A percentile compares a stretch with the other conserved stretches of the same genome.
These are phyloP conservation scores for Cladorrhinum samala DNA, from an alignment of 495 filamentous ascomycete species.

Conservation along the genomic window DNA sequence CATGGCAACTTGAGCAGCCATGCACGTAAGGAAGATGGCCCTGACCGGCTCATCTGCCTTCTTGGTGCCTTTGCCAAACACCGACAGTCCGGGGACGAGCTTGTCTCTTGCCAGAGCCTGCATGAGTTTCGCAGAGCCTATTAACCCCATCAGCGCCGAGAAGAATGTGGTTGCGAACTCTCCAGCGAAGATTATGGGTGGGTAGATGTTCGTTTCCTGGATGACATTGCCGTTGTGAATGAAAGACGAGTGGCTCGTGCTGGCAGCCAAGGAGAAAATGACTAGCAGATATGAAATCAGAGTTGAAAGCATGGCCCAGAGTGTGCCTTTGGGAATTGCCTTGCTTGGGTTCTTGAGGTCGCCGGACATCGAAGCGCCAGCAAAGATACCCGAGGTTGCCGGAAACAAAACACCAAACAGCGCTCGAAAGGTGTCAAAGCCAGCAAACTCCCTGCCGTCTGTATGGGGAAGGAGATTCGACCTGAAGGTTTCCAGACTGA, in stretches of 20 bases:
- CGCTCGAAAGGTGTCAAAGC: slow-evolving; percentile 70
- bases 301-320: slow-evolving; percentile 69
- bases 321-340: slow-evolving; percentile 74
- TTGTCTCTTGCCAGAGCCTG: slow-evolving; percentile 79
- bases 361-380: slow-evolving; percentile 86
- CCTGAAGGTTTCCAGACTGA: slow-evolving; percentile 60
- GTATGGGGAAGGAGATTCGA: slow-evolving; percentile 62
- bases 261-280: slow-evolving; percentile 74
- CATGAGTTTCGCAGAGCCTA: slow-evolving; percentile 80
- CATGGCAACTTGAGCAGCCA: slow-evolving; percentile 73
- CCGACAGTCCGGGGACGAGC: slow-evolving; percentile 65
- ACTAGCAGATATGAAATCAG: slow-evolving; percentile 71
- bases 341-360: slow-evolving; percentile 79
- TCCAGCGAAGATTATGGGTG: slow-evolving; percentile 66
- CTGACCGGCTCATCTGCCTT: slow-evolving; percentile 68
- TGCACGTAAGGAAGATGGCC: slow-evolving; percentile 71
- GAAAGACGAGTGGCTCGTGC: slow-evolving; percentile 67
- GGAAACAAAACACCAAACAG: slow-evolving; percentile 85
- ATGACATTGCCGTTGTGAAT: slow-evolving; percentile 73
- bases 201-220: slow-evolving; percentile 68
- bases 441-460: slow-evolving; percentile 37
- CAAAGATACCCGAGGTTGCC: slow-evolving; percentile 63
- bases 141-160: slow-evolving; percentile 80
- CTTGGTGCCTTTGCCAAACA: slow-evolving; percentile 72
- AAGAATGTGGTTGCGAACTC: slow-evolving; percentile 81